Evolutionary conservation across 352 stramenopile genomes (phyloP), one percentile per base, ranked within the genome.

Genomic region (Globisporangium echinulatum): DNA sequence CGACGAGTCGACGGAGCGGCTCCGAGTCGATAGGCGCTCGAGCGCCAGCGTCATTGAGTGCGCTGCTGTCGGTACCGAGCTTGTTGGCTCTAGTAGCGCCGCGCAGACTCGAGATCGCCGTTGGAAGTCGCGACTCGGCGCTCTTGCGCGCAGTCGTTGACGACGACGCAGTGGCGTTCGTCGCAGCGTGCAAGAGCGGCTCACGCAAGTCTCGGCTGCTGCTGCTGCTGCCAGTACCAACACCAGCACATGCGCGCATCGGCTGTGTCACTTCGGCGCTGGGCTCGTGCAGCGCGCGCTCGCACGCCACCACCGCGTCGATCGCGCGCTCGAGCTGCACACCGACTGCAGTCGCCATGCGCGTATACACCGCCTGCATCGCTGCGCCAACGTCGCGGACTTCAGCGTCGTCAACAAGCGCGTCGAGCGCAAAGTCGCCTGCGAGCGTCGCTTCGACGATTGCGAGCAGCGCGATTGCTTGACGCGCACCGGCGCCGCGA

Each of bases 351-450:
- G 53, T 38, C 46, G 60, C 64, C 66, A 84, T 70, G 19, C 56
- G 59, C n/a, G 70, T 48, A 1, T 75, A 52, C 5, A 59, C 55
- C 49, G 52, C 42, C 3, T 68, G 61, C 4, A 58, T 13, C 5
- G 11, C 43, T 69, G 69, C 56, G 39, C 9, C n/a, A 48, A 38
- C 4, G 57, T 40, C 68, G 50, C 4, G 58, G 25, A 7, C 49
- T 54, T 65, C 79, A 59, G 37, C 63, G 0, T 55, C 42, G 19
- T 85, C 78, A 2, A 85, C 52, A 4, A 85, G 43, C 38, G 81
- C 75, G 19, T 75, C 65, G 3, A 87, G 54, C 4, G 55, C 36
- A 9, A 69, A 72, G 56, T 54, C 56, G 0, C 71, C 73, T 4
- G 42, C 37, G 33, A 59, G 55, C 7, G 83, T 54, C 13, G 63